Evolutionary conservation across 768 basidiomycete genomes (phyloP).

Genomic region (Cystofilobasidium capitatum): DNA sequence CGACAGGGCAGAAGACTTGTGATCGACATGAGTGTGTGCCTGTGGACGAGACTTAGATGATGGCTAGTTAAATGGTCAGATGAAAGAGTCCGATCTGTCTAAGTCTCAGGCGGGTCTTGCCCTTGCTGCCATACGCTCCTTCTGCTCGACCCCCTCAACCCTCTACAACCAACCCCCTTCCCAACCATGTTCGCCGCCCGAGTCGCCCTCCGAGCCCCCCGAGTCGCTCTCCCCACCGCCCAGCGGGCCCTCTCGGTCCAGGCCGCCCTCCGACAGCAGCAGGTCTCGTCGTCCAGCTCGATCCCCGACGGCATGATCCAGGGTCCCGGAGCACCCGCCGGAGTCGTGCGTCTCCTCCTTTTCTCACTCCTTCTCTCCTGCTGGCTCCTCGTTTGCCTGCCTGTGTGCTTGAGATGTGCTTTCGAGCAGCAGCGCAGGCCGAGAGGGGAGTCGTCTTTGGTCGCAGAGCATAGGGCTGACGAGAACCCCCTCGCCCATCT

Average conservation of each 20-base stretch:
- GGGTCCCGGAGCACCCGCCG: constrained; percentile 11
- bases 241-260: background rate
- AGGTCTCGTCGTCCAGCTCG: background rate
- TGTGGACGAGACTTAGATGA: too few species aligned
- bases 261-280: background rate
- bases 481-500: background rate
- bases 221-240: background rate
- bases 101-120: too few species aligned
- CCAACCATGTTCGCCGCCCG: background rate
- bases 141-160: too few species aligned
- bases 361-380: background rate
- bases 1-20: too few species aligned
- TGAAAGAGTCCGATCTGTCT: too few species aligned
- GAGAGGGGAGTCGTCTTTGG: background rate
- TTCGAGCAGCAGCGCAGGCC: too few species aligned
- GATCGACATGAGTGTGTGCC: too few species aligned
- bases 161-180: too few species aligned
- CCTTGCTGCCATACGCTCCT: too few species aligned
- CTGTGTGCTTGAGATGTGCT: too few species aligned
- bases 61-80: too few species aligned
- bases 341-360: background rate
- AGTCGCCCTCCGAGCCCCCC: background rate
- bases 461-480: background rate
- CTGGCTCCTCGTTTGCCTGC: background rate
- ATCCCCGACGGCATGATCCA: constrained; percentile 6